Base-by-base conservation (phyloP, 1,139 yeast species). In the Suhomyces choctaworum region DNA sequence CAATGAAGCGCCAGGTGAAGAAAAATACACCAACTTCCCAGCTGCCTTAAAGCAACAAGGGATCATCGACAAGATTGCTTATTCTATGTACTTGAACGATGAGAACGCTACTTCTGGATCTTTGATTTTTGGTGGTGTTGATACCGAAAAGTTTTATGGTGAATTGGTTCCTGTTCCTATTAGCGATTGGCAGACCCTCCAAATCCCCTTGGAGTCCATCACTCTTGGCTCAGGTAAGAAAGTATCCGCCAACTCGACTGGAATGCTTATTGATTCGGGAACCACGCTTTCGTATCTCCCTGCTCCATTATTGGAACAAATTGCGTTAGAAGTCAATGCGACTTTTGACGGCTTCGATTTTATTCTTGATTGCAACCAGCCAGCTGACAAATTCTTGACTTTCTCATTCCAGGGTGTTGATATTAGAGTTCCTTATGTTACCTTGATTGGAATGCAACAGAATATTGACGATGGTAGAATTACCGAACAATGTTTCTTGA, bases 71-170 rank as follows among this genome's bases (percentile, higher is more conserved):
- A 54, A 52, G 39, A 46, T 41, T 29, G 62, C 66, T 15, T 66
- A 62, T 48, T 64, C 70, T 7, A 50, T 42, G 19, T 42, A 25
- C 22, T 38, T 42, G 36, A 32, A 39, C 24, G 23, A 19, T 7
- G 19, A 24, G 3, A n/a, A 20, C 3, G 34, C 39, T 3, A 25
- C 30, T 10, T 10, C 46, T 7, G 59, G 58, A 6, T 29, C 46
- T 8, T 29, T 56, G n/a, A 37, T 54, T 12, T 56, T 54, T 38
- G 60, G 60, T 15, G 60, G 52, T 5, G 43, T 50, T 16, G 60
- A 54, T 32, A 40, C 40, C 9, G 54, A 54, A 24, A 54, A 54
- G 37, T 43, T 43, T 36, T 40, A 44, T 6, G 56, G 56, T 10
- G 32, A 36, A 10, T 48, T 52, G 37, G 46, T 36, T 4, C 36